Conservation (phyloP, 1,284 basidiomycete species). For the Afroboletus lepidellus region DNA sequence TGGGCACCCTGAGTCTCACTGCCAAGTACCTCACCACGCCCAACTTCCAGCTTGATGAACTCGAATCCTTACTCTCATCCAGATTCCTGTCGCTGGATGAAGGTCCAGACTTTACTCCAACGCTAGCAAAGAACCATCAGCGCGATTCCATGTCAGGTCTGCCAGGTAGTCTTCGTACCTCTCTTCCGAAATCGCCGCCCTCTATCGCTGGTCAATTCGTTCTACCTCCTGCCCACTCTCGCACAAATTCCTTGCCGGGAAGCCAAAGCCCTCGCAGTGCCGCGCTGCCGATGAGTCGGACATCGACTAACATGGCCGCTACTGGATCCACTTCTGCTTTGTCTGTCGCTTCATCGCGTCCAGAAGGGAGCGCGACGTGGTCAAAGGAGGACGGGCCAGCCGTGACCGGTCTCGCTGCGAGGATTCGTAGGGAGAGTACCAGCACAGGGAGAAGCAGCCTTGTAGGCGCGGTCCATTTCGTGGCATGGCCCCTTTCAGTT, state of each 20-base stretch:
- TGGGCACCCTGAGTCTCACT: conserved; percentile 60
- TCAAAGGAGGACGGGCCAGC: conserved; percentile 39
- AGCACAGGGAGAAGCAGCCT: conserved; percentile 36
- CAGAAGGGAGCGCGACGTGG: conserved; percentile 36
- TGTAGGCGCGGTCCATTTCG: conserved; percentile 23
- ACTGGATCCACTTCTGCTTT: conserved; percentile 37
- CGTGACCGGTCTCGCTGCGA: conserved; percentile 33
- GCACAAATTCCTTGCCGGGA: conserved; percentile 34
- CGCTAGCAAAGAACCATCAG: conserved; percentile 54
- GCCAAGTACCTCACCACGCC: conserved; percentile 63
- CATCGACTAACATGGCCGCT: conserved; percentile 31
- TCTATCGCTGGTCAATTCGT: conserved; percentile 58
- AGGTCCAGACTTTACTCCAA: conserved; percentile 61
- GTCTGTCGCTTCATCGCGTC: conserved; percentile 41
- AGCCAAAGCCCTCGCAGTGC: conserved; percentile 37
- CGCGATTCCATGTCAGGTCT: conserved; percentile 49
- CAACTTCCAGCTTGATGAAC: conserved; percentile 68
- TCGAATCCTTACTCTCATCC: conserved; percentile 70
- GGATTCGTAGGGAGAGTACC: conserved; percentile 44
- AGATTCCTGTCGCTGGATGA: conserved; percentile 63
- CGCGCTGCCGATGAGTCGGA: conserved; percentile 37
- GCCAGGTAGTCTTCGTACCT: conserved; percentile 45
- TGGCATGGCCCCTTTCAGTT: conserved; percentile 17
- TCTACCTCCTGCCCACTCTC: conserved; percentile 42
- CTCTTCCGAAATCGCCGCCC: conserved; percentile 44